Evolutionary conservation across 108 stramenopile species (phyloP), one percentile per base, ranked within the genome.

Genomic region (Pseudonitzschia pungens): DNA sequence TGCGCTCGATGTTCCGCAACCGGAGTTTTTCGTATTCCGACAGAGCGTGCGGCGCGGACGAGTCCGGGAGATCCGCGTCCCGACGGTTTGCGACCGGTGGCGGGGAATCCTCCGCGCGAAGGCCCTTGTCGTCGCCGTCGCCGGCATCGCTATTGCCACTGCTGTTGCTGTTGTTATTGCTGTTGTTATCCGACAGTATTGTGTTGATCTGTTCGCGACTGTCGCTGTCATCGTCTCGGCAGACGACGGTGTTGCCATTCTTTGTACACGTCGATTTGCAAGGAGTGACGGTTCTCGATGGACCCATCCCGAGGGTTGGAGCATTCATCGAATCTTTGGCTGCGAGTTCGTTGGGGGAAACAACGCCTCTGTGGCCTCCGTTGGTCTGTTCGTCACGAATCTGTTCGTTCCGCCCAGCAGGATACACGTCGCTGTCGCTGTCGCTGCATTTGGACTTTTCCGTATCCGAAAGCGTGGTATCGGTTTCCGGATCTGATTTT

Each of bases 1-100:
- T 95, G 31, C 85, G 77, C 69, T 86, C 87, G 68, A 95, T 92
- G 65, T 95, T 95, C 48, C 76, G 69, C 21, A 83, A 76, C 18
- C 89, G 87, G 21, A 68, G 68, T 68, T 70, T 57, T 74, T 93
- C 89, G 68, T 93, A 93, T 2, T 84, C 84, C 15, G 75, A 76
- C 14, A 83, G 60, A 29, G 2, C 36, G 36, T 36, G 36, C 36
- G 36, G 6, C 36, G 36, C 2, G 7, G 45, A 12, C 5, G 45
- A 48, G 3, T 2, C 45, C 45, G 45, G 45, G 1, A 10, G 1
- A 12, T 48, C 16, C 45, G 7, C 18, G 14, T 12, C 18, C 10
- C 14, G 18, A 12, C 10, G 3, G 1, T 12, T 18, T 48, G 45
- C 36, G 36, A 36, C 36, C 36, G 36, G 36, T 6, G 36, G 36